Evolutionary conservation across 352 stramenopile genomes (phyloP), one percentile per base, ranked within the genome.

Genomic region (Blastocystis sp.): DNA sequence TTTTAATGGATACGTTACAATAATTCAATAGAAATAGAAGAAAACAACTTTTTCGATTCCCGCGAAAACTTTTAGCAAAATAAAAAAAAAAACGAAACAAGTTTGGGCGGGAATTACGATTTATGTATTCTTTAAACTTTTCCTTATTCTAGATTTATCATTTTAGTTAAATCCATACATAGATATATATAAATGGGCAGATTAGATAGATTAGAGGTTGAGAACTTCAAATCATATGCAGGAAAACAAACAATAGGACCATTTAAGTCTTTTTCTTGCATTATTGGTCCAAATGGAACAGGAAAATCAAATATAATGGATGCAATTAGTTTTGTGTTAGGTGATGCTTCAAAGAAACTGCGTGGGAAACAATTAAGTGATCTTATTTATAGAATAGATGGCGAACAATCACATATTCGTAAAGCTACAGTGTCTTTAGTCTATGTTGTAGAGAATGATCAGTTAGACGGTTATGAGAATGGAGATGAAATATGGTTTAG

Each of bases 191-290:
- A 10, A 18, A 89, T 89, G 80, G 80, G 81, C 19, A 75, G 78
- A 25, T 85, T 90, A 45, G 56, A 77, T 75, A 69, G 86, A 34
- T 72, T 98, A n/a, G 87, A 96, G 78, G 70, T 96, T 25, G 82
- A 94, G 68, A 94, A 98, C 74, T 99, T 98, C 81, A 98, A 99
- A 73, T 94, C 80, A 4, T 99, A 97, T 68, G 82, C 78, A 28
- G 91, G 90, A 1, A 52, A 37, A 16, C 79, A 90, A 57, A 77
- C 80, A 28, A 89, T 99, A 54, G 89, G 87, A 11, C 90, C 90
- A 11, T 98, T 98, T 72, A 74, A 84, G 41, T 80, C 89, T 64
- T 98, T 98, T 69, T 96, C 88, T 28, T 88, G 82, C 35, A 82
- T 97, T 37, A 82, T 97, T 41, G 91, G 91, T 0, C 90, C 90